Evolutionary conservation across 106 monocot species (phyloP).

Genomic region (Dendrobium chrysotoxum): DNA sequence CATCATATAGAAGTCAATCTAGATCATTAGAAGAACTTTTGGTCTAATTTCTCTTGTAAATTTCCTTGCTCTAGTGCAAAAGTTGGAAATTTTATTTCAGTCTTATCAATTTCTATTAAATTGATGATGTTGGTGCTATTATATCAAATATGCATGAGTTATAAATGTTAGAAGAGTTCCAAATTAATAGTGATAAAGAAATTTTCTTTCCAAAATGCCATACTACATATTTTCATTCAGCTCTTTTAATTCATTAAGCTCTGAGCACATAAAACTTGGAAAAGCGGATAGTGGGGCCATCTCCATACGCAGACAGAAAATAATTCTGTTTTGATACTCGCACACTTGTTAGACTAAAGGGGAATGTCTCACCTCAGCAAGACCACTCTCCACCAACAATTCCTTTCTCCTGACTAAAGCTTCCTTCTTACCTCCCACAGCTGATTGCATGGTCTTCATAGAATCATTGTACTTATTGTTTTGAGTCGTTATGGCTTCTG

Average conservation of each 20-base stretch:
- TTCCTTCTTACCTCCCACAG: conserved; percentile 68
- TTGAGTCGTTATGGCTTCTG: conserved; percentile 6
- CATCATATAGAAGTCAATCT: not conserved
- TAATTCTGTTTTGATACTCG: not conserved
- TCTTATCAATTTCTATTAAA: not conserved
- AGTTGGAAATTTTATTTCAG: not conserved
- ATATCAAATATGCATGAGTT: not conserved
- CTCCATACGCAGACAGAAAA: not conserved
- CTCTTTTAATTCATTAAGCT: not conserved
- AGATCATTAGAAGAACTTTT: not conserved
- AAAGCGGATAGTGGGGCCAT: not conserved
- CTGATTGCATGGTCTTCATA: conserved; percentile 18
- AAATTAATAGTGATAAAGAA: not conserved
- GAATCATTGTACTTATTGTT: conserved; percentile 3
- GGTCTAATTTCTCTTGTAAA: not conserved
- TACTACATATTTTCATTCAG: not conserved
- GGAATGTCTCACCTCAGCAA: conserved; percentile 65
- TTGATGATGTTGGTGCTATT: not conserved
- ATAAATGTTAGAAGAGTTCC: not conserved
- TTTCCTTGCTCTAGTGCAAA: not conserved
- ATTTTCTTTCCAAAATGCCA: not conserved
- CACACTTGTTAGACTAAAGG: not conserved
- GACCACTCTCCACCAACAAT: conserved; percentile 67
- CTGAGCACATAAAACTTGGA: not conserved
- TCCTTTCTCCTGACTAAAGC: conserved; percentile 58